Conservation (phyloP, 2,329 filamentous ascomycete genomes). For the Graphilbum fragrans region DNA sequence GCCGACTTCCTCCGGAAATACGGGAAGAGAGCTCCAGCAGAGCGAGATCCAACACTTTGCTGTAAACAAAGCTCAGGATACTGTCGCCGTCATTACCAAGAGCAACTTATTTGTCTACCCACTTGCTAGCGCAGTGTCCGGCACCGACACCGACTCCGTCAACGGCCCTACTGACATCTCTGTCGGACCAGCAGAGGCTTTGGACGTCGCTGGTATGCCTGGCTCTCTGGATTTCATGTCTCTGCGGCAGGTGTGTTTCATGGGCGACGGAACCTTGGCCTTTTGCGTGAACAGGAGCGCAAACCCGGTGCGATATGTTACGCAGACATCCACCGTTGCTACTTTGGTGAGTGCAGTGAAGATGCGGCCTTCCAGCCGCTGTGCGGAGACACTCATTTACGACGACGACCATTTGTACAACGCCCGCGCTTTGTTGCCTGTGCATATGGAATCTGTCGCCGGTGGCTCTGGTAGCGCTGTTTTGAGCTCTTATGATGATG, state of each 20-base stretch:
- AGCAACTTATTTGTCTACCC: not conserved
- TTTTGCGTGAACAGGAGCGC: not conserved
- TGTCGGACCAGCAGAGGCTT: not conserved
- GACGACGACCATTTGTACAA: slow-evolving; percentile 1
- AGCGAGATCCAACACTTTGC: slow-evolving; percentile 1
- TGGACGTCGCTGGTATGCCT: not conserved
- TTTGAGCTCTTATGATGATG: slow-evolving; percentile 40
- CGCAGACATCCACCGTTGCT: not conserved
- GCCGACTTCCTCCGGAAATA: not conserved
- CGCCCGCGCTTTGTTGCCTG: not conserved
- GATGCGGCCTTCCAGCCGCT: not conserved
- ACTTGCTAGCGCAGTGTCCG: not conserved
- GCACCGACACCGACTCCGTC: not conserved
- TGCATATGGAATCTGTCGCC: not conserved
- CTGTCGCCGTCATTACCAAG: slow-evolving; percentile 1
- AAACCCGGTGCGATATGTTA: slow-evolving; percentile 25
- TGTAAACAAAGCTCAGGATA: not conserved
- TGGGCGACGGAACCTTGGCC: slow-evolving; percentile 1
- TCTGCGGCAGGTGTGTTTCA: slow-evolving; percentile 1
- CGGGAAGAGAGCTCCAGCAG: not conserved
- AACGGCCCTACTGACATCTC: not conserved
- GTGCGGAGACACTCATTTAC: not conserved
- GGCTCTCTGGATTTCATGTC: not conserved
- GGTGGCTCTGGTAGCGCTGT: slow-evolving; percentile 17
- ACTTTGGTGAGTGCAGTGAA: slow-evolving; percentile 1